These are phyloP conservation scores for Ascochyta koolunga DNA, from an alignment of 2,329 filamentous ascomycete species.

Conservation along the genomic window DNA sequence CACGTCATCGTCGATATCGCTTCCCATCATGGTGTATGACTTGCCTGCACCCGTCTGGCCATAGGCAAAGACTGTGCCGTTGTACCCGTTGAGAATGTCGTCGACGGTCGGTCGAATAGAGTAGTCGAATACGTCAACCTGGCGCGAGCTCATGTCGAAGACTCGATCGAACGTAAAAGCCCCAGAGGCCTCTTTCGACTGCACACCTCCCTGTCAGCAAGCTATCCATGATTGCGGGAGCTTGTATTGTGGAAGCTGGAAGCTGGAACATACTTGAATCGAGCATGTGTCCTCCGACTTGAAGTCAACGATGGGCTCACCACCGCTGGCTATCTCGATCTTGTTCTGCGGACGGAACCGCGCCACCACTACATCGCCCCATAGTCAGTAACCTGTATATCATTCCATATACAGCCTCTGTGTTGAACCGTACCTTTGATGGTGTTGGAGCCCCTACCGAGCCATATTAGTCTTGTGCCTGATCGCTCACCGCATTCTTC, in stretches of 20 bases:
- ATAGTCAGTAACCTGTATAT: constrained; percentile 31
- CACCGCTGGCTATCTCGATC: constrained; percentile 86
- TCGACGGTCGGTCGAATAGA: constrained; percentile 95
- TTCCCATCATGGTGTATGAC: constrained; percentile 99
- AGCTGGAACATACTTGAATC: constrained; percentile 69
- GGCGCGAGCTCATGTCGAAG: constrained; percentile 90
- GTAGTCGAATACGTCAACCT: constrained; percentile 96
- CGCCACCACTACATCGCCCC: constrained; percentile 74
- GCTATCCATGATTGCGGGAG: background rate
- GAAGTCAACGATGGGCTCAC: constrained; percentile 90
- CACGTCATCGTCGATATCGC: constrained; percentile 87
- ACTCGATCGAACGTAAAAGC: constrained; percentile 94
- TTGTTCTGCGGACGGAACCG: constrained; percentile 98
- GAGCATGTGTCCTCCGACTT: constrained; percentile 86
- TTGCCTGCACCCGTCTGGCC: constrained; percentile 98
- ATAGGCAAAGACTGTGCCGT: constrained; percentile 98
- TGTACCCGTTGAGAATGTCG: constrained; percentile 98
- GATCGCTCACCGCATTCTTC: constrained; percentile 17
- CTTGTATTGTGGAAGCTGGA: background rate
- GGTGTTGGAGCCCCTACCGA: constrained; percentile 51
- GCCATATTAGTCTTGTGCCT: constrained; percentile 50
- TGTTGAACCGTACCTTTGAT: constrained; percentile 51
- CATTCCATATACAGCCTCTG: background rate
- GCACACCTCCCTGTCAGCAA: constrained; percentile 26
- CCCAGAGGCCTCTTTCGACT: constrained; percentile 83